Evolutionary conservation across 129 eudicot genomes (phyloP).

Genomic region (Flaveria trinervia): DNA sequence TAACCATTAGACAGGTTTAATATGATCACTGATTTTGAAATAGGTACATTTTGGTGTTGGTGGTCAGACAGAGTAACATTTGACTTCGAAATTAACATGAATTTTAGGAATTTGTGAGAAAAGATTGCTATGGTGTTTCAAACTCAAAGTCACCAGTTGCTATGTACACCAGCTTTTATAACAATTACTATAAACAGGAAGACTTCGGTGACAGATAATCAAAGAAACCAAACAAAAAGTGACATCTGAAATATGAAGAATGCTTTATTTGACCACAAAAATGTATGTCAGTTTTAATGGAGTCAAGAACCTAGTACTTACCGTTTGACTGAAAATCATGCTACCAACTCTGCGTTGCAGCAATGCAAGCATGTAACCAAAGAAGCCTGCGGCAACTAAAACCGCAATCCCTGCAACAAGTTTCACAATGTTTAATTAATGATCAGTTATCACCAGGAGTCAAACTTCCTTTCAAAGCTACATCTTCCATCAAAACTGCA

Average conservation of each 20-base stretch:
- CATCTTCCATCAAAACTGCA: no score
- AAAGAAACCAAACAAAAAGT: not conserved
- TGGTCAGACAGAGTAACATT: not conserved
- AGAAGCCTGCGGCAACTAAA: conserved; percentile 88
- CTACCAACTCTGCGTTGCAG: conserved; percentile 81
- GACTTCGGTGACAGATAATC: not conserved
- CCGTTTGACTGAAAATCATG: conserved; percentile 53
- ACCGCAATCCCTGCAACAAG: conserved; percentile 66
- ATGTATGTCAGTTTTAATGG: not conserved
- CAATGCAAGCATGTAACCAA: conserved; percentile 92
- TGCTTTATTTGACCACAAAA: not conserved
- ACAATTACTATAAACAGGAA: not conserved
- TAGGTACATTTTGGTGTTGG: not conserved
- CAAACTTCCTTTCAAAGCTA: not conserved
- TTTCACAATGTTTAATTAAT: conserved; percentile 4
- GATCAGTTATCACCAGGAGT: conserved; percentile 12
- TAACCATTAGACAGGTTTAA: not conserved
- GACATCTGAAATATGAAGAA: not conserved
- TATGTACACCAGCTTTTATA: not conserved
- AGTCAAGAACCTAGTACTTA: conserved; percentile 30
- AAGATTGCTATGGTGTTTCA: not conserved
- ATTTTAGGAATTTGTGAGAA: not conserved
- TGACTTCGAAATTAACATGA: not conserved
- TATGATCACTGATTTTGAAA: not conserved
- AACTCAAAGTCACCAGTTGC: not conserved